These are phyloP conservation scores for Galeopsis tetrahit DNA, from an alignment of 257 asterid species.

Conservation along the genomic window DNA sequence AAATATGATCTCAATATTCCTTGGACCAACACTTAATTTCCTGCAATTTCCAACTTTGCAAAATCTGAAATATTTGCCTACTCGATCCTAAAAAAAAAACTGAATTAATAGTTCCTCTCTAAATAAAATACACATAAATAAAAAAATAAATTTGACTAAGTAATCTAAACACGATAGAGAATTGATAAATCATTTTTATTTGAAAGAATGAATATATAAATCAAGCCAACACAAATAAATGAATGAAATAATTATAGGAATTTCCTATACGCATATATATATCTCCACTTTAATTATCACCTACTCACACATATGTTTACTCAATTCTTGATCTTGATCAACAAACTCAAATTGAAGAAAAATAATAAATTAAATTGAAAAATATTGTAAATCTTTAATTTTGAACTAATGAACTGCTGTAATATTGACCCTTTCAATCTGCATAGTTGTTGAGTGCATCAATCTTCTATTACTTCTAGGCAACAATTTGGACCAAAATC, in stretches of 20 bases:
- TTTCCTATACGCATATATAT: background rate
- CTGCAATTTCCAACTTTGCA: conserved; percentile 32
- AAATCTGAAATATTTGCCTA: background rate
- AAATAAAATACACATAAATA: background rate
- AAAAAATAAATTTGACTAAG: too few species aligned
- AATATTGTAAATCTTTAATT: background rate
- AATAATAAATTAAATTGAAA: background rate
- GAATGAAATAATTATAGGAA: conserved; percentile 31
- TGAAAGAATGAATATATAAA: background rate
- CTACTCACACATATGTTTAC: background rate
- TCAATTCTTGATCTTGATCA: background rate
- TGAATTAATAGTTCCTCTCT: background rate
- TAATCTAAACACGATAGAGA: background rate
- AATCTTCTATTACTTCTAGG: conserved; percentile 36
- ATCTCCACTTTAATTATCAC: background rate
- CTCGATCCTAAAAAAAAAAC: background rate
- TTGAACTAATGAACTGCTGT: conserved; percentile 34
- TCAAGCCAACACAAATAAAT: conserved; percentile 14
- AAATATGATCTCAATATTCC: conserved; percentile 27
- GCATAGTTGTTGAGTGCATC: conserved; percentile 49
- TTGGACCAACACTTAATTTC: conserved; percentile 29
- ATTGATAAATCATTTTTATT: background rate
- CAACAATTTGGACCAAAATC: conserved; percentile 68
- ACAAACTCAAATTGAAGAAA: background rate
- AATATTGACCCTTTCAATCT: conserved; percentile 36